These are phyloP conservation scores for Lachancea nothofagi DNA, from an alignment of 805 yeast species.

Conservation along the genomic window DNA sequence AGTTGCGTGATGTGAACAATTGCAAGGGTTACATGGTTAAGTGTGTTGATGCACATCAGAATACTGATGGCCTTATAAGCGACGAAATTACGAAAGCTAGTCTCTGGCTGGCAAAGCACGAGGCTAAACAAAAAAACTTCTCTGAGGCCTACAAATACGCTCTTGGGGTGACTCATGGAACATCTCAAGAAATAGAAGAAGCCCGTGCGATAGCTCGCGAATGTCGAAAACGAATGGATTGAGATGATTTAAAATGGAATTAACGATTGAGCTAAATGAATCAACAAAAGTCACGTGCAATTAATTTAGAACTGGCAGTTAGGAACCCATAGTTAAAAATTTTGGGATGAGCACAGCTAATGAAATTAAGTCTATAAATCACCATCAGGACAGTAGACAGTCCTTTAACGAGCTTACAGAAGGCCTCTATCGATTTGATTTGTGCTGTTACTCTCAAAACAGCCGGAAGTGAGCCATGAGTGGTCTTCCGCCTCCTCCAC, in stretches of 20 bases:
- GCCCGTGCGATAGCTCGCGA: slow-evolving; percentile 80
- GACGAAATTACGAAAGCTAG: slow-evolving; percentile 77
- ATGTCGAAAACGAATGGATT: slow-evolving; percentile 50
- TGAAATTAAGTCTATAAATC: too few species aligned
- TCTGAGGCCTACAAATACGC: slow-evolving; percentile 70
- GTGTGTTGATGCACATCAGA: slow-evolving; percentile 54
- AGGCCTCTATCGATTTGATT: too few species aligned
- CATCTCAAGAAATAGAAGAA: slow-evolving; percentile 84
- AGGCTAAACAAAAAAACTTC: slow-evolving; percentile 51
- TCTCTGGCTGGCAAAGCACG: slow-evolving; percentile 77
- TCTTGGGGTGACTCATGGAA: slow-evolving; percentile 60
- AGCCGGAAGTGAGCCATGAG: slow-evolving; percentile 9
- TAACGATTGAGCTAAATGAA: too few species aligned
- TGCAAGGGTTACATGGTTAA: slow-evolving; percentile 57
- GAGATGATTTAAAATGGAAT: too few species aligned
- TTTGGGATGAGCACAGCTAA: not conserved
- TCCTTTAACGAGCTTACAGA: too few species aligned
- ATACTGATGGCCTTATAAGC: slow-evolving; percentile 52
- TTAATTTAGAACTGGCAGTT: too few species aligned
- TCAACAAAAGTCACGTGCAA: too few species aligned
- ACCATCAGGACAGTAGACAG: too few species aligned
- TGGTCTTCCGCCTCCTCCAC: slow-evolving; percentile 25
- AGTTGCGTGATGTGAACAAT: slow-evolving; percentile 44
- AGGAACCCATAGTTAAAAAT: not conserved
- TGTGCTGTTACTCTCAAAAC: not conserved